phyloP scores from a whole-genome alignment of 306 rosid species.

The Trifolium subterraneum region DNA sequence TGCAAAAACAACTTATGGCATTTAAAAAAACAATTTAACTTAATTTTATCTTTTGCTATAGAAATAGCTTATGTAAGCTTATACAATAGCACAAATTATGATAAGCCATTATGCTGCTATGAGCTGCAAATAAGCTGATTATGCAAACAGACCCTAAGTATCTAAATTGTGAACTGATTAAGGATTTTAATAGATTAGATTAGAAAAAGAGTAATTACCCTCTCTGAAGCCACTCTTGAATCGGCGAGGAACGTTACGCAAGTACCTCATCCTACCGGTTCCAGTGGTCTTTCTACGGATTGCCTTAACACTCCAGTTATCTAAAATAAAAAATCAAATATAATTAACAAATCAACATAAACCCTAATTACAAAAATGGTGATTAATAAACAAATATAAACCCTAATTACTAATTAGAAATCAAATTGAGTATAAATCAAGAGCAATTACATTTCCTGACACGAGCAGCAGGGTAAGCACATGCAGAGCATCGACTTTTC shows the following conservation, averaged over 20 bases:
- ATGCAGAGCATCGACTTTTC: constrained; percentile 92
- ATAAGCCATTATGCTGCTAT: no score
- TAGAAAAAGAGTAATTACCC: constrained; percentile 45
- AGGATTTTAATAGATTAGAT: background rate
- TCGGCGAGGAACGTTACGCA: constrained; percentile 93
- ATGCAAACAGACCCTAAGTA: no score
- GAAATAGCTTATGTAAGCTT: no score
- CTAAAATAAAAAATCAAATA: constrained; percentile 42
- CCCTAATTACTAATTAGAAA: background rate
- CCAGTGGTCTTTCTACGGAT: constrained; percentile 98
- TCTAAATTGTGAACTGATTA: background rate
- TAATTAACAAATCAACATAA: background rate
- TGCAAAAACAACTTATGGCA: no score
- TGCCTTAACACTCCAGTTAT: constrained; percentile 96
- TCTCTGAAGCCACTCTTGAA: constrained; percentile 99
- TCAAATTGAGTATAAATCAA: background rate
- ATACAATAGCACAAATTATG: no score
- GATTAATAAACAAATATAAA: background rate
- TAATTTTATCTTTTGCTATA: no score
- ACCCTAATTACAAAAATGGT: no score
- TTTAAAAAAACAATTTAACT: no score
- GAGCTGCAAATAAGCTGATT: no score
- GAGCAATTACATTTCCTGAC: constrained; percentile 63
- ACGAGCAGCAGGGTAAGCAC: constrained; percentile 98
- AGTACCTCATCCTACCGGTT: constrained; percentile 97